These are phyloP conservation scores for Aspergillus ibericus DNA, from an alignment of 2,329 filamentous ascomycete genomes.

Conservation along the genomic window DNA sequence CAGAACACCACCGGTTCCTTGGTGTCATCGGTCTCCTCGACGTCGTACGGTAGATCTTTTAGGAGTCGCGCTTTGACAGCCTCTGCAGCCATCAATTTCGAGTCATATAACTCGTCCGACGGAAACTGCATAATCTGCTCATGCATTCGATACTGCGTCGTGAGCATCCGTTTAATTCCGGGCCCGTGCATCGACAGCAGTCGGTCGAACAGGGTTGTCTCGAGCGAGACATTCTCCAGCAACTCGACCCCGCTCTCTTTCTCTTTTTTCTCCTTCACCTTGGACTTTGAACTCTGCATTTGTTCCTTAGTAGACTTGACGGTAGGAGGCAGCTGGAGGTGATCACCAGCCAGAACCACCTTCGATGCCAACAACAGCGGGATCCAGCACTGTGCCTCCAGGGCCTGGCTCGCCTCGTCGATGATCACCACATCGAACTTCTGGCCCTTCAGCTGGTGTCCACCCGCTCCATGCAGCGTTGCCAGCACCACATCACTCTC, in stretches of 20 bases:
- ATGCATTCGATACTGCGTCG: conserved; percentile 97
- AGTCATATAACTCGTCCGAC: conserved; percentile 82
- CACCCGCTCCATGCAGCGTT: conserved; percentile 88
- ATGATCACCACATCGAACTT: conserved; percentile 92
- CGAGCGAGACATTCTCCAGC: conserved; percentile 62
- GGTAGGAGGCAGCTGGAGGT: conserved; percentile 89
- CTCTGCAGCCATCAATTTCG: conserved; percentile 76
- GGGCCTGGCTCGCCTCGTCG: conserved; percentile 91
- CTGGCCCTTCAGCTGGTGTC: conserved; percentile 75
- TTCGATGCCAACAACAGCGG: conserved; percentile 77
- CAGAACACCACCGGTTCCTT: conserved; percentile 86
- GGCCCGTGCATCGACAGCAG: conserved; percentile 78
- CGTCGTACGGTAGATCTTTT: conserved; percentile 72
- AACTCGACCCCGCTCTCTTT: conserved; percentile 39
- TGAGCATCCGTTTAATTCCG: conserved; percentile 89
- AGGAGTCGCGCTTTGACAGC: conserved; percentile 73
- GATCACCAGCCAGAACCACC: conserved; percentile 88
- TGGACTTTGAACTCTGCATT: conserved; percentile 50
- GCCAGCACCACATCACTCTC: conserved; percentile 85
- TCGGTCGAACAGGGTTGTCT: conserved; percentile 91
- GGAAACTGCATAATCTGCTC: conserved; percentile 94
- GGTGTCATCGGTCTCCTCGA: conserved; percentile 81
- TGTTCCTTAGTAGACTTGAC: conserved; percentile 70
- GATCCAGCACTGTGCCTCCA: conserved; percentile 98
- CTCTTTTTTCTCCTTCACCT: conserved; percentile 33